A percentile compares a stretch with the other conserved stretches of the same genome.
These are phyloP conservation scores for Talaromyces funiculosus DNA, from an alignment of 2,329 filamentous ascomycete species.

Conservation along the genomic window DNA sequence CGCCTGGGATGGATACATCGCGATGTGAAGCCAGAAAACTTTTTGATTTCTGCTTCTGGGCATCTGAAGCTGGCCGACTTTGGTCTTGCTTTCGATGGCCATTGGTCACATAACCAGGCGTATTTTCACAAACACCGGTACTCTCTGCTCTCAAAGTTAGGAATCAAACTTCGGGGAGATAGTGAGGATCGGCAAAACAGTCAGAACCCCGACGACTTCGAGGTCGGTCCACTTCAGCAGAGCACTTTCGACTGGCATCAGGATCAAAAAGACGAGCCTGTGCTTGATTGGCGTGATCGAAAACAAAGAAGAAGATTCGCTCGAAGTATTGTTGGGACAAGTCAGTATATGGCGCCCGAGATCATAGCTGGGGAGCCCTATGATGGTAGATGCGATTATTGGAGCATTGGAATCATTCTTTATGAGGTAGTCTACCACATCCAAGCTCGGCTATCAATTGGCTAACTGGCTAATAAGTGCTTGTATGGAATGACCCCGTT, in stretches of 20 bases:
- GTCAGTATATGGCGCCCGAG: conserved; percentile 97
- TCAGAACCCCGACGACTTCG: conserved; percentile 28
- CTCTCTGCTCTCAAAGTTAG: conserved; percentile 68
- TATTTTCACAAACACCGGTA: conserved; percentile 84
- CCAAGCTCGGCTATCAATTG: background rate
- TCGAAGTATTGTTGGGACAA: conserved; percentile 84
- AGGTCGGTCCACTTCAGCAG: conserved; percentile 3
- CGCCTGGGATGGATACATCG: conserved; percentile 85
- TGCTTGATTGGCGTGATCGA: conserved; percentile 66
- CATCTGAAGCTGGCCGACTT: conserved; percentile 97
- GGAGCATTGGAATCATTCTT: conserved; percentile 90
- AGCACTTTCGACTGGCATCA: conserved; percentile 18
- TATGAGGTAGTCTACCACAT: conserved; percentile 58
- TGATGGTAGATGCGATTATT: conserved; percentile 93
- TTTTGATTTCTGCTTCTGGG: conserved; percentile 78
- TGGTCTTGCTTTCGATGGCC: conserved; percentile 87
- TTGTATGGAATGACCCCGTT: conserved; percentile 90
- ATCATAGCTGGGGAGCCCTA: conserved; percentile 76
- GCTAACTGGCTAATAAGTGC: conserved; percentile 48
- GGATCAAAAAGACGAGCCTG: conserved; percentile 38
- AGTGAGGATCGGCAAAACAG: conserved; percentile 59
- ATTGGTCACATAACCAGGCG: conserved; percentile 84
- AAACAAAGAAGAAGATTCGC: conserved; percentile 67
- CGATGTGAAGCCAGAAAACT: conserved; percentile 96
- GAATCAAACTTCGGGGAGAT: conserved; percentile 69